Percentiles rank a stretch among this genome's conserved stretches.
phyloP scores from a whole-genome alignment of 345 rosid genomes.

The Abelmoschus esculentus region DNA sequence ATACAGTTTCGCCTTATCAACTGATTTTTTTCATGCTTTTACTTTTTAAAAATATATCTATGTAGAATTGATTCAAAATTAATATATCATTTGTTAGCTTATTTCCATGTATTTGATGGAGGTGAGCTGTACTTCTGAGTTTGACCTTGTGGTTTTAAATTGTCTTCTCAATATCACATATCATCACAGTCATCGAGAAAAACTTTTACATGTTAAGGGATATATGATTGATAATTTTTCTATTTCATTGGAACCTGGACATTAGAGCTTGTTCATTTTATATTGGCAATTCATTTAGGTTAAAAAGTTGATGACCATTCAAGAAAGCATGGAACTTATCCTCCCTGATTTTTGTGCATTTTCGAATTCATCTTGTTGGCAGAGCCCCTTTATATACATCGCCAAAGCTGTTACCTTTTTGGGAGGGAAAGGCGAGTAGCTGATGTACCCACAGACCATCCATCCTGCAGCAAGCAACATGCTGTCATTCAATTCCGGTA shows the following conservation, averaged over 20 bases:
- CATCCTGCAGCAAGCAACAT: conserved; percentile 99
- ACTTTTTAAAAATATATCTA: not conserved
- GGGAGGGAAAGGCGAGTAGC: conserved; percentile 94
- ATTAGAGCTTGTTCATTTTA: not conserved
- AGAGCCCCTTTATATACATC: conserved; percentile 94
- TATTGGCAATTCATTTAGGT: not conserved
- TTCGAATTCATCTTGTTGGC: conserved; percentile 18
- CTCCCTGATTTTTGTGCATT: not conserved
- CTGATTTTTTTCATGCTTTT: not conserved
- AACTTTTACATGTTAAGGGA: not conserved
- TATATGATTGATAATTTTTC: not conserved
- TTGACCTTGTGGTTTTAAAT: not conserved
- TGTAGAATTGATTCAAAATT: not conserved
- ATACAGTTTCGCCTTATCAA: not conserved
- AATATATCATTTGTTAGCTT: not conserved
- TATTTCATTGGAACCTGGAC: not conserved
- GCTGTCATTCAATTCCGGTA: conserved; percentile 91
- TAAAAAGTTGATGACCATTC: conserved; percentile 2
- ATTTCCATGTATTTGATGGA: not conserved
- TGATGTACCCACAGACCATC: conserved; percentile 94
- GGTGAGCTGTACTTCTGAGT: no score
- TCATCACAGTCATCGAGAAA: not conserved
- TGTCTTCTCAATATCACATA: not conserved
- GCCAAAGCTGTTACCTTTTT: conserved; percentile 92
- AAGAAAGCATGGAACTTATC: conserved; percentile 1